Base-by-base conservation (phyloP, 352 stramenopile species). In the Pythium coloratum region DNA sequence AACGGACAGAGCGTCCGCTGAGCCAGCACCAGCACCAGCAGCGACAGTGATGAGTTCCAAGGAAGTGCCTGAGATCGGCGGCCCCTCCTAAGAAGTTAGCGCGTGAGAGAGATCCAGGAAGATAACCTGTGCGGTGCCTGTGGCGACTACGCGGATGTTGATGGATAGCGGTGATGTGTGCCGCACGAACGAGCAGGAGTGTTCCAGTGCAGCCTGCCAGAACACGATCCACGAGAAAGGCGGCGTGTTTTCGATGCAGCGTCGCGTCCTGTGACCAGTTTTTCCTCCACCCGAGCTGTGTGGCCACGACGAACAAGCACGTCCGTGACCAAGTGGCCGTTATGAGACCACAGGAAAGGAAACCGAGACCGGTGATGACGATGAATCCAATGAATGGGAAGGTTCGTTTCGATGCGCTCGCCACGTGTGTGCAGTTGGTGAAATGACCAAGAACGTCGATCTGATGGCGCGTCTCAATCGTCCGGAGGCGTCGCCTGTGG, bases 381-480 rank as follows among this genome's bases (percentile, higher is more conserved):
- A 54, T 4, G 76, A 88, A 10, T 70, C 79, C 47, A 81, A 94
- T 20, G 82, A 82, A 46, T 94, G 78, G 53, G 84, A 92, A 18
- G 44, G 62, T 30, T 84, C 92, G 55, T 86, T 91, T 51, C 94
- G 89, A 60, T 98, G 94, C 72, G 90, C 92, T 60, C 94, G 92
- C 53, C 84, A 94, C 67, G 78, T 93, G 47, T 95, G 87, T 60
- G 81, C 82, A 2, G 82, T 92, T 47, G 94, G 86, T 51, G 78
- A 97, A 67, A 89, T 77, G 68, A 84, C 72, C 28, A 92, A 88
- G 73, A 91, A 82, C 28, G 83, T 66, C 16, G 89, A 94, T 16
- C 75, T 95, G 34, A 95, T 97, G 85, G 82, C 69, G 62, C 98
- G 95, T 73, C 76, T 98, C 30, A 86, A 97, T 63, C 98, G 95